Evolutionary conservation across 306 rosid genomes (phyloP).

Genomic region (Lablab purpureus): DNA sequence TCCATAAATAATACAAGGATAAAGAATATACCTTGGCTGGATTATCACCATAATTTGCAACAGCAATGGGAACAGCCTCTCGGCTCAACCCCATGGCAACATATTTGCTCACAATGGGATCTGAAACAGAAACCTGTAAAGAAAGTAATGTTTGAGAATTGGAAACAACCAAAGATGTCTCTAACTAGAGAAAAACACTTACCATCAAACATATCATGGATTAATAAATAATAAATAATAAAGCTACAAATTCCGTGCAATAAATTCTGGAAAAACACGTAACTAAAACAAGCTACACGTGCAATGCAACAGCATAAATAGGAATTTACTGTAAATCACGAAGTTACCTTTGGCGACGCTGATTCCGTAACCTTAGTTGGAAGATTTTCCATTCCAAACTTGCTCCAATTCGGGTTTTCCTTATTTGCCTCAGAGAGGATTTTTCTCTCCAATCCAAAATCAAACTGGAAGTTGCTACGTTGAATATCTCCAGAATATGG

Average conservation of each 20-base stretch:
- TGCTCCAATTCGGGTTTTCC: slow-evolving; percentile 71
- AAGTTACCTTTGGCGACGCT: slow-evolving; percentile 56
- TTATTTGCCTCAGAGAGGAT: slow-evolving; percentile 72
- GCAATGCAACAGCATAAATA: background rate
- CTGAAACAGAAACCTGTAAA: slow-evolving; percentile 60
- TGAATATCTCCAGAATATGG: slow-evolving; percentile 66
- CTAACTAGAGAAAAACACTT: background rate
- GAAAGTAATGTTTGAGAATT: background rate
- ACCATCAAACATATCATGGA: background rate
- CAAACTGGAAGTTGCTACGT: slow-evolving; percentile 78
- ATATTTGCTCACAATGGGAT: slow-evolving; percentile 68
- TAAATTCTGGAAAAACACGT: background rate
- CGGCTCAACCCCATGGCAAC: slow-evolving; percentile 68
- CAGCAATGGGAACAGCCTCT: slow-evolving; percentile 72
- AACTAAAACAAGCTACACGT: background rate
- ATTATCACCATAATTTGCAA: slow-evolving; percentile 75
- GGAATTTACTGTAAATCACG: background rate
- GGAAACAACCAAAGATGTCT: slow-evolving; percentile 13
- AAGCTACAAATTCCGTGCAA: background rate
- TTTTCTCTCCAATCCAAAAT: slow-evolving; percentile 78
- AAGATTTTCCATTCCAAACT: slow-evolving; percentile 63
- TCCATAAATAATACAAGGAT: slow-evolving; percentile 4
- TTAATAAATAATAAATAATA: background rate
- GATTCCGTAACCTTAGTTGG: slow-evolving; percentile 54
- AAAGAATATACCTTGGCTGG: slow-evolving; percentile 65